A percentile compares a stretch with the other conserved stretches of the same genome.
These are phyloP conservation scores for Suhomyces terraborum DNA, from an alignment of 1,139 yeast genomes.

Conservation along the genomic window DNA sequence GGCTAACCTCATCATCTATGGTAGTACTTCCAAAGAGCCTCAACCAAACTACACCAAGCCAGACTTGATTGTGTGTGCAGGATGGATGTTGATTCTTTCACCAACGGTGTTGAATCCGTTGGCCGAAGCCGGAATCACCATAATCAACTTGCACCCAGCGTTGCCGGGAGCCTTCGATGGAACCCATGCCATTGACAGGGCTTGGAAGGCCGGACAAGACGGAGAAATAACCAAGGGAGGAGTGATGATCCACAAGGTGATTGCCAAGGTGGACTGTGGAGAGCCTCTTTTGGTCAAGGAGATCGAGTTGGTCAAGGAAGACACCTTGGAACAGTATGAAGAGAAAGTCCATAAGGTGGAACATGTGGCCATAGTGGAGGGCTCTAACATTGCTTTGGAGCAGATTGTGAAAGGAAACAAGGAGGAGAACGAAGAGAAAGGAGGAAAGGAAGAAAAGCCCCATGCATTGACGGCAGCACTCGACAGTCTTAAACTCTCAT, in stretches of 20 bases:
- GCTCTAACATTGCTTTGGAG: slow-evolving; percentile 63
- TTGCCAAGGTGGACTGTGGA: slow-evolving; percentile 92
- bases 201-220: slow-evolving; percentile 90
- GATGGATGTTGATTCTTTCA: slow-evolving; percentile 94
- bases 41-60: slow-evolving; percentile 51
- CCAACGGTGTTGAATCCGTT: slow-evolving; percentile 72
- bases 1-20: slow-evolving; percentile 63
- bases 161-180: slow-evolving; percentile 97
- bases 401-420: slow-evolving; percentile 26
- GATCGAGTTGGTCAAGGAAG: slow-evolving; percentile 67
- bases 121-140: slow-evolving; percentile 61
- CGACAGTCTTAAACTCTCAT: slow-evolving; percentile 1
- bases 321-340: slow-evolving; percentile 77
- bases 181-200: slow-evolving; percentile 93
- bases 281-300: slow-evolving; percentile 84
- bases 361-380: slow-evolving; percentile 91
- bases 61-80: slow-evolving; percentile 91
- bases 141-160: slow-evolving; percentile 94
- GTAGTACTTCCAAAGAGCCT: slow-evolving; percentile 33
- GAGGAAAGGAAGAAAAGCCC: background rate
- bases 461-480: background rate
- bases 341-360: slow-evolving; percentile 80
- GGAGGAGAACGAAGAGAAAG: background rate
- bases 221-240: slow-evolving; percentile 83
- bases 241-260: slow-evolving; percentile 94